Conservation (phyloP, 164 flowering plant genomes). For the Aristolochia fimbriata region DNA sequence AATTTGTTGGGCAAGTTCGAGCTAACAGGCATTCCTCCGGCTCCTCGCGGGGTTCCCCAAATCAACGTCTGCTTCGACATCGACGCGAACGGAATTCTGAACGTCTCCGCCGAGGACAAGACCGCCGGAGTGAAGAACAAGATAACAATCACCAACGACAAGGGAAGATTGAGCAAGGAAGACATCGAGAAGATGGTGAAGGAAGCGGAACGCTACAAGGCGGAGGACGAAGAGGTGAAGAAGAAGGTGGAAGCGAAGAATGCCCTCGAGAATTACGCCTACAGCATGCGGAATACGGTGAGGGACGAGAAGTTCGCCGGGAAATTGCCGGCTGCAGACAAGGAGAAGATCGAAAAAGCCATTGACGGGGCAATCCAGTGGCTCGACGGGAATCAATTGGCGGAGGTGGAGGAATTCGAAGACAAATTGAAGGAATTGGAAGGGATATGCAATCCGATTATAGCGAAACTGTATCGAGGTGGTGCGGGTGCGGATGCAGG, state of each 20-base stretch:
- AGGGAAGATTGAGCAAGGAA: conserved; percentile 23
- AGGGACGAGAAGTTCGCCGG: conserved; percentile 29
- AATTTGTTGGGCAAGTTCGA: conserved; percentile 23
- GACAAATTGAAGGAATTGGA: conserved; percentile 9
- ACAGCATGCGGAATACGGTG: conserved; percentile 33
- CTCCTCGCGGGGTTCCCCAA: conserved; percentile 37
- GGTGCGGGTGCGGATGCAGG: conserved; percentile 4
- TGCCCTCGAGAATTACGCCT: conserved; percentile 23
- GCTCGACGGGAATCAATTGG: conserved; percentile 10
- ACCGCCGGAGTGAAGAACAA: conserved; percentile 34
- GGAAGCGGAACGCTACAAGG: conserved; percentile 29
- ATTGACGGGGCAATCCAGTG: conserved; percentile 9
- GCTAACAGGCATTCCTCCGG: conserved; percentile 30
- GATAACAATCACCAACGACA: conserved; percentile 35
- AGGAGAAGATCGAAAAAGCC: conserved; percentile 13
- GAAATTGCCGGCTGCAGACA: conserved; percentile 15
- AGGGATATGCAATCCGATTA: conserved; percentile 7
- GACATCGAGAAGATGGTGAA: conserved; percentile 32
- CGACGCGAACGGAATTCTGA: conserved; percentile 24
- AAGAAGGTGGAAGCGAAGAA: conserved; percentile 37
- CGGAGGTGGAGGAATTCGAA: conserved; percentile 12
- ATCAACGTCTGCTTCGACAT: conserved; percentile 30
- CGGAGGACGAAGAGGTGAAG: conserved; percentile 34
- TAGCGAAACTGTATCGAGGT: conserved; percentile 8
- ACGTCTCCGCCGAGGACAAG: conserved; percentile 38